Conservation (phyloP, 2,329 filamentous ascomycete species). For the Diaporthe citri region DNA sequence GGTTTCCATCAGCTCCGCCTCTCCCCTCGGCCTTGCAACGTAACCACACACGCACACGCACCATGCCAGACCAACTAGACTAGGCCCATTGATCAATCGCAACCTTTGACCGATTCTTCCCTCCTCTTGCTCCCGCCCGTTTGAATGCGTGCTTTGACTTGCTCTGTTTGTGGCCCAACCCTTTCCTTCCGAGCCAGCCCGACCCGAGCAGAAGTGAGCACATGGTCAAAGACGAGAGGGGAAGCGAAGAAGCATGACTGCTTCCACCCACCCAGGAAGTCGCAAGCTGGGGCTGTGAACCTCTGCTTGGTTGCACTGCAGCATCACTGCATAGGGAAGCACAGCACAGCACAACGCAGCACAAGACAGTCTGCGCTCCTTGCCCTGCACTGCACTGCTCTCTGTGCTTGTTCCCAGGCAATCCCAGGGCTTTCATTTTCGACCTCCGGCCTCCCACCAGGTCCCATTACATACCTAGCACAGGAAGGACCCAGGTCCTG, state of each 20-base stretch:
- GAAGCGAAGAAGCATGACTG: neutral
- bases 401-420: neutral
- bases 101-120: neutral
- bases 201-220: neutral
- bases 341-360: neutral
- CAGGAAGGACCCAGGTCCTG: neutral
- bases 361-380: neutral
- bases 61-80: neutral
- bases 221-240: conserved; percentile 21
- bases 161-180: neutral
- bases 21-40: neutral
- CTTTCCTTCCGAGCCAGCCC: neutral
- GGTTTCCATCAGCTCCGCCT: conserved; percentile 14
- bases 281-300: conserved; percentile 19
- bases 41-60: neutral
- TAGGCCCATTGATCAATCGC: conserved; percentile 1
- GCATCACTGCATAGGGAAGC: neutral
- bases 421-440: neutral
- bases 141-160: conserved; percentile 10
- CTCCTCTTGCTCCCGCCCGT: neutral
- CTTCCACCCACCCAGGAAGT: neutral
- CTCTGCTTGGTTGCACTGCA: conserved; percentile 9
- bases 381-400: neutral
- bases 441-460: neutral
- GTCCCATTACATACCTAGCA: neutral